Conservation (phyloP, 192 early-diverging fungal species). For the Bifiguratus adelaidae region DNA sequence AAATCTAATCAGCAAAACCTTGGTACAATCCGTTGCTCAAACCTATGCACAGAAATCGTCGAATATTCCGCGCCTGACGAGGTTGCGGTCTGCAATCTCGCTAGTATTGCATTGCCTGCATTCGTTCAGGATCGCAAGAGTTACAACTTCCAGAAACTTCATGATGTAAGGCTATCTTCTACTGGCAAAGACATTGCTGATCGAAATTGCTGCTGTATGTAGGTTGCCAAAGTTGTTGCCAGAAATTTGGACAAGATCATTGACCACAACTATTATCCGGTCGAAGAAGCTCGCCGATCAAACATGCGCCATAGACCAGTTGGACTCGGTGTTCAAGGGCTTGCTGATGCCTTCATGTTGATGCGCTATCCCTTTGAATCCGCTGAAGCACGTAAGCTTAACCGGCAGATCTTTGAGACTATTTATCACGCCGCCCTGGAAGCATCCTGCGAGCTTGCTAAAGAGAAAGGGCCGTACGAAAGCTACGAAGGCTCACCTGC, state of each 20-base stretch:
- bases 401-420: constrained; percentile 88
- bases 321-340: constrained; percentile 89
- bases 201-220: neutral
- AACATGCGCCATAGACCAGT: constrained; percentile 97
- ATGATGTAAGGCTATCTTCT: constrained; percentile 27
- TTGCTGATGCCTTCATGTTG: constrained; percentile 93
- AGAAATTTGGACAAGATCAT: constrained; percentile 96
- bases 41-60: constrained; percentile 97
- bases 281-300: constrained; percentile 72
- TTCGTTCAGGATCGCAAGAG: constrained; percentile 57
- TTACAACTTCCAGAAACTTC: constrained; percentile 83
- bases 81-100: constrained; percentile 96
- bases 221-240: constrained; percentile 80
- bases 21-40: constrained; percentile 97
- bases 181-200: neutral
- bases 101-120: constrained; percentile 82
- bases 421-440: constrained; percentile 94
- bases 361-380: constrained; percentile 95
- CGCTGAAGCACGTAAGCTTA: constrained; percentile 66
- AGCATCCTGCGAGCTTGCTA: constrained; percentile 83
- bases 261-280: constrained; percentile 95
- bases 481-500: constrained; percentile 85
- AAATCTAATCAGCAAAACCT: constrained; percentile 99
- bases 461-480: constrained; percentile 68
- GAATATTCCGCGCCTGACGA: constrained; percentile 94